Evolutionary conservation across 2,329 filamentous ascomycete genomes (phyloP).

Genomic region (Aspergillus floridensis): DNA sequence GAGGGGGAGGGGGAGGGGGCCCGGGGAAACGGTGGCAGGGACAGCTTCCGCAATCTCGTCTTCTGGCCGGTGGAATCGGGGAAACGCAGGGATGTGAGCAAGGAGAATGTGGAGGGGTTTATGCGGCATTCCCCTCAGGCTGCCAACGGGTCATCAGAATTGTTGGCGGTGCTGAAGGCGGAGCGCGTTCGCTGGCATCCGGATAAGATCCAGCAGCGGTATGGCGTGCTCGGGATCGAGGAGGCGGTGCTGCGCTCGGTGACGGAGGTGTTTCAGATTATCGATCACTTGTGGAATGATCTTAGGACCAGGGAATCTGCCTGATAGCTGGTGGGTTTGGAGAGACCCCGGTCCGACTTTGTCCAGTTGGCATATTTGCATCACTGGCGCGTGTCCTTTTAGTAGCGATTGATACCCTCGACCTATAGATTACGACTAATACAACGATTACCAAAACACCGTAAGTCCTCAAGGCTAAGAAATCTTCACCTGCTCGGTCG

Average conservation of each 20-base stretch:
- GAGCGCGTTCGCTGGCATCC: slow-evolving; percentile 96
- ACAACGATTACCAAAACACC: neutral
- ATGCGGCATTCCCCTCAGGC: slow-evolving; percentile 52
- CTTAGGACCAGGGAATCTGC: slow-evolving; percentile 34
- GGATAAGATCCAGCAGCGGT: slow-evolving; percentile 91
- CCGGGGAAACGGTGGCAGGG: too few species aligned
- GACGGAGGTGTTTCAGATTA: slow-evolving; percentile 86
- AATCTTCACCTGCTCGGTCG: neutral
- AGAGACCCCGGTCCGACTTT: neutral
- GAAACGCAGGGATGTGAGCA: slow-evolving; percentile 55
- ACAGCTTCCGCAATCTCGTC: slow-evolving; percentile 45
- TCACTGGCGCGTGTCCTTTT: neutral
- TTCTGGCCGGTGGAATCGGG: slow-evolving; percentile 74
- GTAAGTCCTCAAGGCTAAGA: neutral
- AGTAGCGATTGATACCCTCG: slow-evolving; percentile 6
- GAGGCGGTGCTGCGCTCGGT: slow-evolving; percentile 71
- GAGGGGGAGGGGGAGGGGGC: slow-evolving; percentile 13
- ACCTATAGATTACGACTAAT: too few species aligned
- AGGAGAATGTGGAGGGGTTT: slow-evolving; percentile 65
- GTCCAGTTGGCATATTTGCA: neutral
- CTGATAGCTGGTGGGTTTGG: neutral
- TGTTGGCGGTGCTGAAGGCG: slow-evolving; percentile 63
- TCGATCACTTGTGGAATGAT: slow-evolving; percentile 78
- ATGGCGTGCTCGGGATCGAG: slow-evolving; percentile 69
- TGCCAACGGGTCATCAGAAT: slow-evolving; percentile 28